phyloP scores from a whole-genome alignment of 345 rosid species.

The Triadica sebifera region DNA sequence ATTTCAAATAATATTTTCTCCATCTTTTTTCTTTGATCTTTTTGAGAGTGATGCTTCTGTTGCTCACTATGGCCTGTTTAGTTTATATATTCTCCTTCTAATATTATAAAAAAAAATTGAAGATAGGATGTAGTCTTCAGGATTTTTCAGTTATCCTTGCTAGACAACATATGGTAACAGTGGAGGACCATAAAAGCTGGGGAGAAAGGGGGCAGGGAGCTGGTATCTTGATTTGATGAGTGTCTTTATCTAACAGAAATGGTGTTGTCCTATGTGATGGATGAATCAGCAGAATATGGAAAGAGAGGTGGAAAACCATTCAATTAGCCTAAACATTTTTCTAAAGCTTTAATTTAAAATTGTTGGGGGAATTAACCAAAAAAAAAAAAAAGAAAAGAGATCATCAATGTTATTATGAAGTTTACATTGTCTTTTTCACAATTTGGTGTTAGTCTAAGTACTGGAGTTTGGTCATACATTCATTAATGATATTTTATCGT shows the following conservation, averaged over 20 bases:
- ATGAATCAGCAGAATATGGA: neutral
- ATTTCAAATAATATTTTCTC: no score
- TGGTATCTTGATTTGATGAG: neutral
- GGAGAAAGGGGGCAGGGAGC: neutral
- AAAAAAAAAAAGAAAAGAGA: neutral
- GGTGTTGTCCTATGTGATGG: no score
- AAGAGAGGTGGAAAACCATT: neutral
- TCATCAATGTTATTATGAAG: neutral
- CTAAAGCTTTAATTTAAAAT: neutral
- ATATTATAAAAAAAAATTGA: no score
- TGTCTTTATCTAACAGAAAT: neutral
- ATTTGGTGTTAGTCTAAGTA: neutral
- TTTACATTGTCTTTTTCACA: neutral
- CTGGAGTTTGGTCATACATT: neutral
- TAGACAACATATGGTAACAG: neutral
- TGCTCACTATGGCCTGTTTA: no score
- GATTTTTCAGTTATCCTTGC: no score
- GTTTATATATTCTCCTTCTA: no score
- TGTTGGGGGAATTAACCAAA: neutral
- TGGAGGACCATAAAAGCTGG: neutral
- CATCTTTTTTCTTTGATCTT: no score
- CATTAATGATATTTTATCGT: slow-evolving; percentile 1
- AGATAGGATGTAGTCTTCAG: no score
- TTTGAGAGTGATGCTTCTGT: no score
- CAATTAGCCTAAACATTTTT: neutral